Base-by-base conservation (phyloP, 2,329 filamentous ascomycete genomes). In the Zymoseptoria ardabiliae region DNA sequence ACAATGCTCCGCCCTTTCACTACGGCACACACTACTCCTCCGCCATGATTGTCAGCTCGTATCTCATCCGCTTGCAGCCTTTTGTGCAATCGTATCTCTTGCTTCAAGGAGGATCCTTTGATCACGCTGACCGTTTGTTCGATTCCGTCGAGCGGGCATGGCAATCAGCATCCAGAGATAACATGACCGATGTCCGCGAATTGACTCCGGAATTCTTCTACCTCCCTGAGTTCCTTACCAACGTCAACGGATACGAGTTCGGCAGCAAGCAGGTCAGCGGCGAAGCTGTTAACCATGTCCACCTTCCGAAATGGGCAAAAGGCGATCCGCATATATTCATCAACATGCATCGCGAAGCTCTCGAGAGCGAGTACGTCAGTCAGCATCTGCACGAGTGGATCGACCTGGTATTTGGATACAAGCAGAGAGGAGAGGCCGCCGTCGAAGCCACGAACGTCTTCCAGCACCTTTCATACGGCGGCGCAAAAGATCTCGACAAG, bases 21-120 rank as follows among this genome's bases (percentile, higher is more conserved):
- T 99, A 97, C 67, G 94, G 94, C 19, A 99, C 95, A 0, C 95
- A 99, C 72, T 99, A 99, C 73, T 97, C 94, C 1, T 97, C 94
- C 2, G 94, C 94, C 7, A 99, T 97, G 94, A 97, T 96, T 60
- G 94, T 99, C 6, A 91, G 91, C 11, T 97, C 92, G 0, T 99
- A 97, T 69, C 82, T 99, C 49, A 97, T 99, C 68, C 88, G 94
- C 19, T 81, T 99, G 17, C 93, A 96, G 55, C 94, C 94, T 0
- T 99, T 97, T 72, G 93, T 97, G 22, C 91, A 97, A 67, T 96
- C 94, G 0, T 97, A 96, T 70, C 84, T 97, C 20, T 79, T 97
- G 8, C 82, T 99, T 1, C 94, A 99, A 73, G 94, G 94, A n/a
- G 93, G 93, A 4, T 90, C 84, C 48, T 99, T 97, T 70, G 94